Base-by-base conservation (phyloP, 192 early-diverging fungal species). In the Chytriomyces sp. region DNA sequence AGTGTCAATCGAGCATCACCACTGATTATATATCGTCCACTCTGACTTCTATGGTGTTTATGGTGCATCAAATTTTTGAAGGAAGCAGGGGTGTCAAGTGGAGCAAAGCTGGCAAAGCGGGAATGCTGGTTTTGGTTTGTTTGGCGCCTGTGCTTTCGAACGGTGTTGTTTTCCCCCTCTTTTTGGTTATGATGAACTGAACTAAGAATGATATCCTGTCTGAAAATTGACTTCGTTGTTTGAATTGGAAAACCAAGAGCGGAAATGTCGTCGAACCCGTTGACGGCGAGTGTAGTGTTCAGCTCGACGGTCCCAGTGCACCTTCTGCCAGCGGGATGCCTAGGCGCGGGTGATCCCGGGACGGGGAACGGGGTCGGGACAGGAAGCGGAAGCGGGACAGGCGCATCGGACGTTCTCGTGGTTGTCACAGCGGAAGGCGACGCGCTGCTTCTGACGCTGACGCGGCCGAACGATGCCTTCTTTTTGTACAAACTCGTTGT, bases 401-500 rank as follows among this genome's bases (percentile, higher is more conserved):
- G n/a, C n/a, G n/a, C n/a, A n/a, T n/a, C 44, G 44, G 44, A 49
- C 44, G 44, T 49, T 49, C 10, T 49, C 44, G 44, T n/a, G 44
- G n/a, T n/a, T 14, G 44, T n/a, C 44, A 10, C 10, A 14, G 12
- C n/a, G 12, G 44, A 49, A 49, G n/a, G 12, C 44, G 44, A 14
- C 44, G 44, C 59, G 37, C 10, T 61, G 31, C 8, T 8, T 12
- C 7, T 33, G 28, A 6, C 10, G 14, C 61, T 88, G 19, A 87
- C 86, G 2, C 75, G 82, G 36, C 78, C 84, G 39, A 19, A 34
- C 4, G 81, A 88, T 55, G 80, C 78, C 2, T 87, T 80, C 62
- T 85, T 88, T 62, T 72, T 87, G 41, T 85, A 81, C 65, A 41
- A 64, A 4, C 59, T 82, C 28, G 65, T 61, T 26, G 56, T 88